These are phyloP conservation scores for Aspergillus olivimuriae DNA, from an alignment of 495 filamentous ascomycete genomes.

Conservation along the genomic window DNA sequence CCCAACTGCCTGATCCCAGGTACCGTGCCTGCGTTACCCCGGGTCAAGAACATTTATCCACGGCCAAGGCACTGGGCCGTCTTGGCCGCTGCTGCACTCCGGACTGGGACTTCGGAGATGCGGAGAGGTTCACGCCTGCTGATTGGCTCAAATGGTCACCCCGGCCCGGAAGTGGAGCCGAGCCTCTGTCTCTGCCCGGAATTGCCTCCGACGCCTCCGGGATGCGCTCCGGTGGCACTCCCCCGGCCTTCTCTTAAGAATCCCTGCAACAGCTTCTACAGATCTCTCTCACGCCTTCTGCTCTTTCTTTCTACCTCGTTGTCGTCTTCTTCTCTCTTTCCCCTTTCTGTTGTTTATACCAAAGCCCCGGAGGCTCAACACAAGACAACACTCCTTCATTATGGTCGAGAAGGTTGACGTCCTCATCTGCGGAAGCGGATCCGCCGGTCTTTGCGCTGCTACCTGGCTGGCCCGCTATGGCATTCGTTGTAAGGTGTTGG, in stretches of 20 bases:
- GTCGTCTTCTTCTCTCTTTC: not conserved
- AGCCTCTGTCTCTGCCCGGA: not conserved
- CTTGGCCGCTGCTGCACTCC: too few relatives aligned
- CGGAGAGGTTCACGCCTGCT: too few relatives aligned
- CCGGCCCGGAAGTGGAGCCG: too few relatives aligned
- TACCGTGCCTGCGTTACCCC: too few relatives aligned
- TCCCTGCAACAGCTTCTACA: too few relatives aligned
- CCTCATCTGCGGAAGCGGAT: constrained; percentile 61
- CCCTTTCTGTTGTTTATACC: not conserved
- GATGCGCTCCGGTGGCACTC: constrained; percentile 14
- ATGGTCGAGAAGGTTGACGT: constrained; percentile 38
- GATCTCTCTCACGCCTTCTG: too few relatives aligned
- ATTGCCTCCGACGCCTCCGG: constrained; percentile 9
- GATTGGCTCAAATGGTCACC: too few relatives aligned
- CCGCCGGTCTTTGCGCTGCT: constrained; percentile 62
- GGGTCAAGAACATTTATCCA: too few relatives aligned
- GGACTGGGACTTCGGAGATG: too few relatives aligned
- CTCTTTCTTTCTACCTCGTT: not conserved
- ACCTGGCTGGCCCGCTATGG: constrained; percentile 59
- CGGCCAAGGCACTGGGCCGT: not conserved
- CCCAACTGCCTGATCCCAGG: not conserved
- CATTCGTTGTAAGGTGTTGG: constrained; percentile 57
- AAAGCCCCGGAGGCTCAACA: not conserved
- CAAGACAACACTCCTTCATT: not conserved
- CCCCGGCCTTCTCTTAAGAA: constrained; percentile 19